Evolutionary conservation across 2,329 filamentous ascomycete genomes (phyloP).

Genomic region (Fusarium nematophilum): DNA sequence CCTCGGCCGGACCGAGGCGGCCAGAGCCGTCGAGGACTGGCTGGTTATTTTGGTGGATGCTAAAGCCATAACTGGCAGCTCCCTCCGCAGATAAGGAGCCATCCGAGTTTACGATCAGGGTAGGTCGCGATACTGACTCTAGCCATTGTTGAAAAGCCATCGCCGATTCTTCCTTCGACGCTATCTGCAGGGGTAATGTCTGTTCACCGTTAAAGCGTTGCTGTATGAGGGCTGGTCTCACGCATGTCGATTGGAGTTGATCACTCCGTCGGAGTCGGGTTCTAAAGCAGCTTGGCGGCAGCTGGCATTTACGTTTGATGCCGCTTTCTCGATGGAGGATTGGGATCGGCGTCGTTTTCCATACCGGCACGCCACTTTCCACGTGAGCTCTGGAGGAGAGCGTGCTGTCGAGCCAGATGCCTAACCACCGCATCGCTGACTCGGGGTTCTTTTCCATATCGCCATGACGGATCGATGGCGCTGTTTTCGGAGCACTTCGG

Average conservation of each 20-base stretch:
- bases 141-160: background rate
- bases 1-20: background rate
- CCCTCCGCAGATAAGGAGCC: background rate
- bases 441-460: slow-evolving; percentile 6
- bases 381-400: slow-evolving; percentile 9
- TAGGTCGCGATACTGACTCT: background rate
- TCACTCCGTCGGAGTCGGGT: slow-evolving; percentile 18
- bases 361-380: slow-evolving; percentile 16
- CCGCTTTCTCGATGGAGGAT: slow-evolving; percentile 21
- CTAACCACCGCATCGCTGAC: slow-evolving; percentile 11
- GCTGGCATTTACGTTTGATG: slow-evolving; percentile 20
- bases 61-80: background rate
- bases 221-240: slow-evolving; percentile 1
- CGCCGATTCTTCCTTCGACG: no score
- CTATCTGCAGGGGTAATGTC: no score
- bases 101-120: background rate
- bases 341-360: slow-evolving; percentile 21
- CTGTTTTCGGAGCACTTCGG: no score
- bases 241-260: slow-evolving; percentile 10
- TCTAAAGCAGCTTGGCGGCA: slow-evolving; percentile 4
- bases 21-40: background rate
- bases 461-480: no score
- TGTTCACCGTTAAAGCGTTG: background rate
- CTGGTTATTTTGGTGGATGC: background rate
- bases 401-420: slow-evolving; percentile 11